These are phyloP conservation scores for Ophiocordyceps australis DNA, from an alignment of 2,329 filamentous ascomycete species.

Conservation along the genomic window DNA sequence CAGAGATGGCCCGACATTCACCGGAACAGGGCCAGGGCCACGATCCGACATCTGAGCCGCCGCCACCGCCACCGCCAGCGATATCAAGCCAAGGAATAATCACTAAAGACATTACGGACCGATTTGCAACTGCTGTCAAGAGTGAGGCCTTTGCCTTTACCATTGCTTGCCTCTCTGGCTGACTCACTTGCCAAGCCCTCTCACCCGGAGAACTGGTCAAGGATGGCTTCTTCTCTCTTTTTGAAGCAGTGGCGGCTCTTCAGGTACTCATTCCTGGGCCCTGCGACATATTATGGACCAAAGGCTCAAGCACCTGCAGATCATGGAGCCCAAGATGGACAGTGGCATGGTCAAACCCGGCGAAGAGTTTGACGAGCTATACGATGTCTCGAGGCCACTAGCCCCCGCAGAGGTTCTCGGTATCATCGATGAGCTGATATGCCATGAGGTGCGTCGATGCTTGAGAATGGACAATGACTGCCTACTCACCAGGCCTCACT, in stretches of 20 bases:
- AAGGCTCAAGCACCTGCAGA: constrained; percentile 32
- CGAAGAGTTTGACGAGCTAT: constrained; percentile 69
- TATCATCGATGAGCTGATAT: constrained; percentile 85
- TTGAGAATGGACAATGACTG: too few relatives aligned
- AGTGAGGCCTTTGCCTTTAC: constrained; percentile 18
- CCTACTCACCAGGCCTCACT: too few relatives aligned
- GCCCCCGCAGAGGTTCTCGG: constrained; percentile 69
- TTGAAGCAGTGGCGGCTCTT: constrained; percentile 78
- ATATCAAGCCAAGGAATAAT: constrained; percentile 30
- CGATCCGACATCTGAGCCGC: too few relatives aligned
- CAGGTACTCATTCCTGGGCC: constrained; percentile 30
- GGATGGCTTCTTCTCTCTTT: constrained; percentile 85
- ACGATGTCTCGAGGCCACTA: constrained; percentile 51
- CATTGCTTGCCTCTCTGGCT: constrained; percentile 5
- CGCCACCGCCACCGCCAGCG: constrained; percentile 18
- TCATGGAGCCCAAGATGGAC: constrained; percentile 99
- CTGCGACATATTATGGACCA: too few relatives aligned
- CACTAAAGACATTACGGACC: constrained; percentile 37
- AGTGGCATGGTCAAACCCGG: constrained; percentile 67
- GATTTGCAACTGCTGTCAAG: constrained; percentile 32
- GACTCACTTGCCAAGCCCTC: constrained; percentile 35
- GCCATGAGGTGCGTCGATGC: constrained; percentile 69
- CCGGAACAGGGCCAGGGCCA: too few relatives aligned
- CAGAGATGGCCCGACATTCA: constrained; percentile 23
- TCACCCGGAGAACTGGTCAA: constrained; percentile 72